Evolutionary conservation across 768 basidiomycete species (phyloP).

Genomic region (Suillus brevipes): DNA sequence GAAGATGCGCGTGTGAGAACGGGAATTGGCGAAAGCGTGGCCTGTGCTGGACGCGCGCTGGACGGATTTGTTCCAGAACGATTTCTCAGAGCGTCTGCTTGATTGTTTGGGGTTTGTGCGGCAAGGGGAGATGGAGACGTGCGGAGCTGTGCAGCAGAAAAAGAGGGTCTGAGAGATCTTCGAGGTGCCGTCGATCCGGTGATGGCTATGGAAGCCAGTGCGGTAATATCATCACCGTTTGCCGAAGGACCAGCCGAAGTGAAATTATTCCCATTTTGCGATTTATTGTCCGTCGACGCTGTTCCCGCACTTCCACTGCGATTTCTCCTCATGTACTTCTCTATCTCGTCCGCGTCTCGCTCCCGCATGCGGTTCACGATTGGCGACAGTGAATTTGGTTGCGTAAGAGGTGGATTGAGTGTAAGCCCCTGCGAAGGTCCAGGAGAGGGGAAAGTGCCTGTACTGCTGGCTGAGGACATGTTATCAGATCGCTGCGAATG

Average conservation of each 20-base stretch:
- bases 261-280: slow-evolving; percentile 53
- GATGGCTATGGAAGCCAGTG: slow-evolving; percentile 44
- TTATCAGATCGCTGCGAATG: slow-evolving; percentile 39
- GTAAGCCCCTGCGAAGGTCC: slow-evolving; percentile 36
- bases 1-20: slow-evolving; percentile 55
- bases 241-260: slow-evolving; percentile 52
- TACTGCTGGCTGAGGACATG: slow-evolving; percentile 34
- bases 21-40: slow-evolving; percentile 40
- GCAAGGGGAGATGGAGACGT: slow-evolving; percentile 43
- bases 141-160: slow-evolving; percentile 76
- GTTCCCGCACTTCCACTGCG: slow-evolving; percentile 79
- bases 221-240: slow-evolving; percentile 55
- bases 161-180: slow-evolving; percentile 63
- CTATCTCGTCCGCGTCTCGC: slow-evolving; percentile 84
- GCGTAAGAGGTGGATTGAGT: slow-evolving; percentile 34
- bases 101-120: slow-evolving; percentile 35
- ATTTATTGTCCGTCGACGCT: slow-evolving; percentile 69
- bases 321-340: slow-evolving; percentile 80
- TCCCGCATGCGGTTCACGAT: slow-evolving; percentile 80
- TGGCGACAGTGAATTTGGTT: slow-evolving; percentile 63
- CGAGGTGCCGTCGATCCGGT: slow-evolving; percentile 61
- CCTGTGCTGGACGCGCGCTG: slow-evolving; percentile 41
- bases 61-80: slow-evolving; percentile 71
- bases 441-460: slow-evolving; percentile 37
- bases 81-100: slow-evolving; percentile 47